Conservation (phyloP, 2,329 filamentous ascomycete species). For the Hirsutella thompsonii region DNA sequence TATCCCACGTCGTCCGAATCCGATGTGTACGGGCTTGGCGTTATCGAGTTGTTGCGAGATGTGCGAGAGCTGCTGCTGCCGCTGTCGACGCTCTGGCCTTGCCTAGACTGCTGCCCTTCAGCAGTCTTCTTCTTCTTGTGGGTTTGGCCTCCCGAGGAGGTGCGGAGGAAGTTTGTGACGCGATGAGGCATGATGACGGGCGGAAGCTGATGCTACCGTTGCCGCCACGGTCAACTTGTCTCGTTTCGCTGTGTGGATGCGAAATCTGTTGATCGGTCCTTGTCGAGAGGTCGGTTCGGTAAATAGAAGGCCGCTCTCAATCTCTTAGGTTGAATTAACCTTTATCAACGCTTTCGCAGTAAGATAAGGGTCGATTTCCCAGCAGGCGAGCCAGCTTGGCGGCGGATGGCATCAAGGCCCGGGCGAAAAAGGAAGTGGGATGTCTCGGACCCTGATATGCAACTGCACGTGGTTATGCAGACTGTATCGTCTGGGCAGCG, state of each 20-base stretch:
- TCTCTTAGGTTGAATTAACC: no score
- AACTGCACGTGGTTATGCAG: no score
- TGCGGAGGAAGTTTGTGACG: constrained; percentile 43
- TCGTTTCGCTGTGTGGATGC: background rate
- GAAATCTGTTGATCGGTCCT: background rate
- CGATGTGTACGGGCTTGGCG: constrained; percentile 20
- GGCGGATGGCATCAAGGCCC: background rate
- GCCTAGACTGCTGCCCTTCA: constrained; percentile 6
- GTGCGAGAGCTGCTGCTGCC: constrained; percentile 8
- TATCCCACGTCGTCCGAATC: constrained; percentile 18
- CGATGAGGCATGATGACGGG: constrained; percentile 38
- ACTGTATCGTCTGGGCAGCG: no score
- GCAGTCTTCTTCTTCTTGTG: constrained; percentile 27
- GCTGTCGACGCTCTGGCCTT: background rate
- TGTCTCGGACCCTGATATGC: no score
- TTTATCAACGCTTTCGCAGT: background rate
- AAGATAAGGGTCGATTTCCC: background rate
- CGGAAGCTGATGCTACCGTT: background rate
- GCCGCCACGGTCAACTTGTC: background rate
- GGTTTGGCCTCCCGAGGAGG: constrained; percentile 40
- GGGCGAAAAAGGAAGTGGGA: no score
- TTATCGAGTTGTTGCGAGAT: constrained; percentile 14
- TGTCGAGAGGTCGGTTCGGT: no score
- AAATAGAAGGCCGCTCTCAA: no score
- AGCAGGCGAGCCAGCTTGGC: background rate